Base-by-base conservation (phyloP, 1,139 yeast species). In the Protomyces macrosporus region DNA sequence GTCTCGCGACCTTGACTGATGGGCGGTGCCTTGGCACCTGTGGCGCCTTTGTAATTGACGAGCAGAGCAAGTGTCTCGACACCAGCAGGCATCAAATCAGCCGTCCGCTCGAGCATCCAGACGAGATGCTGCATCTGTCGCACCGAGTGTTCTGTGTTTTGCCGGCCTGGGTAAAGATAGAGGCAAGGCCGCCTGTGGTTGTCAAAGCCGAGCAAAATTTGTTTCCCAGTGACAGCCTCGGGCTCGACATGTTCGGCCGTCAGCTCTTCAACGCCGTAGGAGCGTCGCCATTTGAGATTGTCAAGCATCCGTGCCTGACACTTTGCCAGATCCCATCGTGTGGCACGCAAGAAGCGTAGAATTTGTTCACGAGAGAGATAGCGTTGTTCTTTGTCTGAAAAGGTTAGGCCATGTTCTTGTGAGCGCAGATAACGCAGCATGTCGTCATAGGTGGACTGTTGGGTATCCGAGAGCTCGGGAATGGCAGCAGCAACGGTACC, bases 21-120 rank as follows among this genome's bases (percentile, higher is more conserved):
- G 0, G 97, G 90, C 3, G 98, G 98, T 58, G 90, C 82, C 74
- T 88, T 90, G 55, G 83, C 77, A 9, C 82, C 78, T 77, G 79
- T 77, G 68, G 84, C 82, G 50, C 84, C 86, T 75, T 90, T 89
- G 75, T 91, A 93, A 75, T 93, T 98, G 68, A 91, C 91, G 69
- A 93, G 78, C 64, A 93, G 77, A 0, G 97, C 97, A 61, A 91
- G 78, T 40, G 93, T 87, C 72, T 90, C 98, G 75, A 91, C 98
- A 6, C 98, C 98, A 0, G 90, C 83, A 2, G 97, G 97, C 97
- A 91, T 91, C 74, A 84, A 86, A 72, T 90, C 95, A 63, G 91
- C 90, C 40, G 87, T 93, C 65, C 91, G 81, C 73, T 93, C 98
- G 68, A 93, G 80, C 90, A 87, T 88, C 77, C 81, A 93, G 6